These are phyloP conservation scores for Lipomyces oligophaga DNA, from an alignment of 805 yeast species.

Conservation along the genomic window DNA sequence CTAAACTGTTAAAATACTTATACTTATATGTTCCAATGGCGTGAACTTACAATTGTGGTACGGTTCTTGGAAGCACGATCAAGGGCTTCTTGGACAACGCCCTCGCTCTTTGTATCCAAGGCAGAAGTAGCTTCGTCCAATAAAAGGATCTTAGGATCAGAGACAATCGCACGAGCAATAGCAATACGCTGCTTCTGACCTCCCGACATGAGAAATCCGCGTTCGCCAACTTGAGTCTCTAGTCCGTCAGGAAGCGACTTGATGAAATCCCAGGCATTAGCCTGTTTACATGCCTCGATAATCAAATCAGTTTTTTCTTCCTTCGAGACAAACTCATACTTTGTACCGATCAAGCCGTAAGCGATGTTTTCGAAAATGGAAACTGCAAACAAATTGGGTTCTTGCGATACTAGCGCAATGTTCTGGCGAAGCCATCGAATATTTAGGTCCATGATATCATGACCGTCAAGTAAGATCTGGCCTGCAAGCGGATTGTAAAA, in stretches of 20 bases:
- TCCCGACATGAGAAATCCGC: slow-evolving; percentile 59
- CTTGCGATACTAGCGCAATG: slow-evolving; percentile 62
- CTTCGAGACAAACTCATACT: slow-evolving; percentile 36
- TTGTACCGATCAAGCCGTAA: slow-evolving; percentile 55
- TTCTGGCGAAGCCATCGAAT: slow-evolving; percentile 50
- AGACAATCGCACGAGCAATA: slow-evolving; percentile 56
- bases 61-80: slow-evolving; percentile 33
- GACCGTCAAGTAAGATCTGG: slow-evolving; percentile 46
- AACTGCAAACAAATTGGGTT: slow-evolving; percentile 62
- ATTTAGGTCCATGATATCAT: slow-evolving; percentile 48
- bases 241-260: slow-evolving; percentile 50
- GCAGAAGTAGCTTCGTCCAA: slow-evolving; percentile 72
- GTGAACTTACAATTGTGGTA: slow-evolving; percentile 53
- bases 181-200: slow-evolving; percentile 66
- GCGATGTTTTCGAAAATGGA: slow-evolving; percentile 74
- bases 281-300: slow-evolving; percentile 46
- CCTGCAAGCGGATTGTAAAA: slow-evolving; percentile 57
- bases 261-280: slow-evolving; percentile 53
- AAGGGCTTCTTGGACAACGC: slow-evolving; percentile 54
- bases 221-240: slow-evolving; percentile 52
- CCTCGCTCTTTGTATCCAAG: slow-evolving; percentile 58
- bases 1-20: slow-evolving; percentile 42
- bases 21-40: background rate
- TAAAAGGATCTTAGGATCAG: slow-evolving; percentile 52
- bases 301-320: slow-evolving; percentile 41